A percentile compares a stretch with the other conserved stretches of the same genome.
These are phyloP conservation scores for Colletotrichum lini DNA, from an alignment of 2,329 filamentous ascomycete genomes.

Conservation along the genomic window DNA sequence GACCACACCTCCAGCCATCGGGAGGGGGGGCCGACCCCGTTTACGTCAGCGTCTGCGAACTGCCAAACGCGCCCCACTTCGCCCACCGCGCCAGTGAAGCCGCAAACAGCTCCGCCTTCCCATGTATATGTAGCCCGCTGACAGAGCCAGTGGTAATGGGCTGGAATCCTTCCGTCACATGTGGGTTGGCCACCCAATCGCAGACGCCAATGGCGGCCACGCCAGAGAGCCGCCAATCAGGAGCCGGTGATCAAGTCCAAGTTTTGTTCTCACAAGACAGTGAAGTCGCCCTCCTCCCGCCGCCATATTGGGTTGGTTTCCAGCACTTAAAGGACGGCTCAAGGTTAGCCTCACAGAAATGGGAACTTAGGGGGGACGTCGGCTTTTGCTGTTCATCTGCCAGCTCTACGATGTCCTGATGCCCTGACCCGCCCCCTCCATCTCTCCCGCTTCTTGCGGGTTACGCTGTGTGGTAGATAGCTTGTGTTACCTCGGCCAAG, in stretches of 20 bases:
- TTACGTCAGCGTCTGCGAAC: slow-evolving; percentile 3
- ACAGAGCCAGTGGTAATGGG: slow-evolving; percentile 16
- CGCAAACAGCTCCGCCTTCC: slow-evolving; percentile 4
- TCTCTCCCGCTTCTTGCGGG: background rate
- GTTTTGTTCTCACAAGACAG: background rate
- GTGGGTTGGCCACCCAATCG: background rate
- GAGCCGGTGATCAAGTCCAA: slow-evolving; percentile 14
- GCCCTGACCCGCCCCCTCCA: too few species aligned
- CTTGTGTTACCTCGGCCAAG: background rate
- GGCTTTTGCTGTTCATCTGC: background rate
- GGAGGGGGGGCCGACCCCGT: background rate
- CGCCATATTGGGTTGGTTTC: slow-evolving; percentile 20
- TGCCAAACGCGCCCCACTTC: background rate
- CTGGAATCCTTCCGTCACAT: background rate
- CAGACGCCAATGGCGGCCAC: background rate
- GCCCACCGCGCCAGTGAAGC: slow-evolving; percentile 5
- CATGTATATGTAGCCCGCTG: background rate
- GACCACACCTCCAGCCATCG: slow-evolving; percentile 3
- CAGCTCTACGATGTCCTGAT: background rate
- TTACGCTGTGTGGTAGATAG: too few species aligned
- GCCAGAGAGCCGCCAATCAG: slow-evolving; percentile 20
- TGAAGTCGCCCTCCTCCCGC: background rate
- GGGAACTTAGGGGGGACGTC: background rate
- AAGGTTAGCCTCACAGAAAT: too few species aligned
- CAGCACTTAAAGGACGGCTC: background rate